Evolutionary conservation across 805 yeast species (phyloP), one percentile per base, ranked within the genome.

Genomic region (Yarrowia porcina): DNA sequence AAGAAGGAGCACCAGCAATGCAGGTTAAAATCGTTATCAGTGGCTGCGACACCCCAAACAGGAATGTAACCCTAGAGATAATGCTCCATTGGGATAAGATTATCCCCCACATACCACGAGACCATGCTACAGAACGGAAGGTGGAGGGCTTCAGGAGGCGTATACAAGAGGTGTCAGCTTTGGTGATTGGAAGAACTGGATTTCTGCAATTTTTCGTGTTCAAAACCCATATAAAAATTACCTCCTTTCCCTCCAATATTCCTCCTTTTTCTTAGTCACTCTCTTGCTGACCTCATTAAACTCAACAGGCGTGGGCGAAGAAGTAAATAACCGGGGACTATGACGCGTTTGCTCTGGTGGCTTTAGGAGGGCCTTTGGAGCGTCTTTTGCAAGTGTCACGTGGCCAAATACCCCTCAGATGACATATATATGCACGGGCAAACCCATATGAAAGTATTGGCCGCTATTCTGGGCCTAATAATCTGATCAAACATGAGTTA

Each of bases 1-100:
- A 52, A 52, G 59, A 52, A 52, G 59, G 44, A 52, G 42, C 56
- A 32, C 42, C 44, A 52, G 59, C 44, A 36, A 52, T 52, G 59
- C 59, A 52, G 59, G 59, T 52, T 52, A 36, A 36, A 52, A 35
- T 36, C 59, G 44, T 52, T 52, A 52, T 52, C 59, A 52, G 59
- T 52, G 59, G 59, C 44, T 52, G 59, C 56, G 56, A 32, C 52
- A 2, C n/a, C 56, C 28, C 28, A 21, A 32, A 21, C 1, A 18
- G 56, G 56, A 32, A 49, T 21, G 44, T 15, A 52, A 52, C 59
- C 59, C 59, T 52, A 52, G 44, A 12, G 59, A 52, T 52, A 52
- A 33, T 32, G 57, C 42, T 28, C 17, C 13, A 42, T 38, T 32
- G 38, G 44, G 64, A 60, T 60, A 28, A 45, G 63, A 44, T 60